Conservation (phyloP, 2,329 filamentous ascomycete species). For the Cercospora citrullina region DNA sequence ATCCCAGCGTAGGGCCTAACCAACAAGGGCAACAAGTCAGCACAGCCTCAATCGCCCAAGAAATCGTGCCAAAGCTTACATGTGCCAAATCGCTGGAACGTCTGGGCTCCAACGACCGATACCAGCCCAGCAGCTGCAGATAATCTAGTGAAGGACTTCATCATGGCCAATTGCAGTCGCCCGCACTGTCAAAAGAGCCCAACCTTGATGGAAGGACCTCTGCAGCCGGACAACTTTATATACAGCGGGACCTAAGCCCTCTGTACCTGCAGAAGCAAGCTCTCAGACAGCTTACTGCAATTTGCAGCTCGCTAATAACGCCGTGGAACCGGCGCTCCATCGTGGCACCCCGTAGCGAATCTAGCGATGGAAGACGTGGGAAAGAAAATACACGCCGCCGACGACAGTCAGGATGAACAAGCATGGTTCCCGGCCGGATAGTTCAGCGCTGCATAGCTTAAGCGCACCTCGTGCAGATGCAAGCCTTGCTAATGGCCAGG, state of each 20-base stretch:
- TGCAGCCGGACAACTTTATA: not conserved
- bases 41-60: conserved; percentile 34
- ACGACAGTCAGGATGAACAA: conserved; percentile 11
- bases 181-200: conserved; percentile 6
- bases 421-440: conserved; percentile 12
- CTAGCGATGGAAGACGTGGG: not conserved
- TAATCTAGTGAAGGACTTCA: conserved; percentile 19
- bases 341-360: not conserved
- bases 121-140: conserved; percentile 15
- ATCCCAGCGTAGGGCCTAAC: conserved; percentile 57
- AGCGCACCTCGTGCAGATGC: conserved; percentile 12
- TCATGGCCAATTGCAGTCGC: conserved; percentile 14
- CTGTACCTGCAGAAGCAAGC: conserved; percentile 18
- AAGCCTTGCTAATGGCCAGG: conserved; percentile 10
- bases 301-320: not conserved
- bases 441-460: conserved; percentile 11
- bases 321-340: conserved; percentile 9
- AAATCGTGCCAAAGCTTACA: conserved; percentile 38
- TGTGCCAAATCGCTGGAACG: conserved; percentile 57
- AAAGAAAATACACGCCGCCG: conserved; percentile 12
- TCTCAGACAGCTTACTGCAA: conserved; percentile 1
- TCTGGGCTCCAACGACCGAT: conserved; percentile 46
- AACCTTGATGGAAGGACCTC: conserved; percentile 24
- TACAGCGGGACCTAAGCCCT: not conserved
- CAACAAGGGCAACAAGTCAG: conserved; percentile 58